Evolutionary conservation across 192 early-diverging fungal species (phyloP), one percentile per base, ranked within the genome.

Genomic region (Backusella tuberculispora): DNA sequence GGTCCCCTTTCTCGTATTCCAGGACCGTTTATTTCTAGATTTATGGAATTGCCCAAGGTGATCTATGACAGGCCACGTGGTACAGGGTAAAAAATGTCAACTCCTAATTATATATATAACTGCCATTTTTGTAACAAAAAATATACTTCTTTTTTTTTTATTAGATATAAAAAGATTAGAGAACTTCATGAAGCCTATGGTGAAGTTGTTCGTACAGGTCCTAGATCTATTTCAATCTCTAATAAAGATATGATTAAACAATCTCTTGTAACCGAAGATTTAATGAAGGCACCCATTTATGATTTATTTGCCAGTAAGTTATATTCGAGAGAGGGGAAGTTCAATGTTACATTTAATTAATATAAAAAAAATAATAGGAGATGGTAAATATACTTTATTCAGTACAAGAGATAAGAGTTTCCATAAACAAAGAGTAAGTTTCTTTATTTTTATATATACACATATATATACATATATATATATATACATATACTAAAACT

Each of bases 161-260:
- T 9, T 42, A 78, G 72, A 17, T 74, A 29, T 60, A 15, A 69
- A 24, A 66, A 65, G 24, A 14, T 80, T 1, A 53, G 69, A 37
- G 12, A 21, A 6, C 66, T 78, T n/a, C 85, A 86, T 38, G 50
- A 63, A 14, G 34, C 78, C 13, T 83, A 82, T 68, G 86, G 86
- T 4, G 76, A 66, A 6, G 69, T 84, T 53, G 81, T 85, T 10
- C 75, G 81, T 44, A 19, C 82, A n/a, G 76, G 66, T 4, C 72
- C 83, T 5, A 75, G 75, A 10, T 37, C 66, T 9, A 67, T 88
- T 12, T 72, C 80, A 17, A 77, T 88, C 2, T 65, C 81, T 2
- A 77, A 83, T 64, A 84, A 83, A 40, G 78, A 84, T 42, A 76
- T 81, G 67, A 78, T 86, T 14, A 78, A 71, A 43, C 75, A 83